phyloP scores from a whole-genome alignment of 768 basidiomycete species.

The Kwoniella sp. region DNA sequence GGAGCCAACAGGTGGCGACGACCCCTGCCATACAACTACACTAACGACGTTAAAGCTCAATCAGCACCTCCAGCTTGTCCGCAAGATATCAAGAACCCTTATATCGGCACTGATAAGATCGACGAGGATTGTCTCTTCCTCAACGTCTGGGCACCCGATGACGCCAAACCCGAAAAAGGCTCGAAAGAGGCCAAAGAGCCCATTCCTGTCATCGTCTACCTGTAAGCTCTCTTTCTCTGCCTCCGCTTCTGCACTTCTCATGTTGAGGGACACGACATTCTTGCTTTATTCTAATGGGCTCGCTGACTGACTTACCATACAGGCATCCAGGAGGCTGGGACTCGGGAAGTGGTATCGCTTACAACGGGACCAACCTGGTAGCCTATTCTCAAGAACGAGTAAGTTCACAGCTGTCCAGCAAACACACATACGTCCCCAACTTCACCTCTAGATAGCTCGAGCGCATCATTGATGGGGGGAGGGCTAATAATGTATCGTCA shows the following conservation, averaged over 20 bases:
- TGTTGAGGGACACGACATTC: no score
- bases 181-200: slow-evolving; percentile 30
- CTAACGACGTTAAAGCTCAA: slow-evolving; percentile 35
- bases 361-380: slow-evolving; percentile 51
- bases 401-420: not conserved
- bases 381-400: slow-evolving; percentile 30
- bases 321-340: slow-evolving; percentile 51
- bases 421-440: no score
- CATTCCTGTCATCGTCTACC: slow-evolving; percentile 60
- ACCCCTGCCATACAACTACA: slow-evolving; percentile 35
- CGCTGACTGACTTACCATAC: slow-evolving; percentile 43
- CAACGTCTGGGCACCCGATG: slow-evolving; percentile 59
- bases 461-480: no score
- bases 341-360: slow-evolving; percentile 32
- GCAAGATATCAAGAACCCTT: slow-evolving; percentile 27
- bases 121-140: slow-evolving; percentile 62
- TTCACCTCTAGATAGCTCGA: no score
- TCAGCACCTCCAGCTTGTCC: slow-evolving; percentile 44
- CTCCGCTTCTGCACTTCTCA: no score
- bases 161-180: slow-evolving; percentile 28
- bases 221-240: no score
- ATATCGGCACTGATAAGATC: slow-evolving; percentile 3
- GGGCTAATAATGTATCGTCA: no score
- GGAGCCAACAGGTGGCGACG: slow-evolving; percentile 40
- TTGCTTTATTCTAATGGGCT: no score